phyloP scores from a whole-genome alignment of 78 protist genomes.

The Emiliania huxleyi region DNA sequence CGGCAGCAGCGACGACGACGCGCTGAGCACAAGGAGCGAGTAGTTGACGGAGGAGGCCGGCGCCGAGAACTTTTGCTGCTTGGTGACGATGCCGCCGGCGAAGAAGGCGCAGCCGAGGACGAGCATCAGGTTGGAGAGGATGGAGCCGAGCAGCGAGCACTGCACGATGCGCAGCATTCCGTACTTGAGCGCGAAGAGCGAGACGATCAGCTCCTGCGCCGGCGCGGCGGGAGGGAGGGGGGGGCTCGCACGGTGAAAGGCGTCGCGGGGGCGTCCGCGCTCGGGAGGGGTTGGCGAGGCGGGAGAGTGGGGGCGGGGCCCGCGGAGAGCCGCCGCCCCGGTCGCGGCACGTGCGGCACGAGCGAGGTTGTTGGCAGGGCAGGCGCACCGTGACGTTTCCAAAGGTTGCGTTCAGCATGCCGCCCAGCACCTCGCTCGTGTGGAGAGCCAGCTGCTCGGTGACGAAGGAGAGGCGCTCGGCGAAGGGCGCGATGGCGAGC shows the following conservation, averaged over 20 bases:
- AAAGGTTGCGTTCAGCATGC: conserved; percentile 63
- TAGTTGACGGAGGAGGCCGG: not conserved
- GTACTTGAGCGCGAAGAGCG: conserved; percentile 32
- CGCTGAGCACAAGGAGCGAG: conserved; percentile 30
- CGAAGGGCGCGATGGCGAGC: conserved; percentile 38
- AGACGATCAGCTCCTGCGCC: conserved; percentile 55
- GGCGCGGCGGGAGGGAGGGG: too few species aligned
- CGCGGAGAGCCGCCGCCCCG: too few species aligned
- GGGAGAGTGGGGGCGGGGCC: too few species aligned
- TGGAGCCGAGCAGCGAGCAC: conserved; percentile 57
- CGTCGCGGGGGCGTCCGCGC: too few species aligned
- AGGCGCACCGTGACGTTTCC: conserved; percentile 61
- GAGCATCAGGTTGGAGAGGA: conserved; percentile 55
- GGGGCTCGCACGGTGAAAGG: too few species aligned
- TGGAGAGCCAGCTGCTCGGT: conserved; percentile 55
- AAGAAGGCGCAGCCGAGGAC: conserved; percentile 59
- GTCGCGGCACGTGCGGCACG: too few species aligned
- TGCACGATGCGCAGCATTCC: conserved; percentile 51
- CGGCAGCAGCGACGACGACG: conserved; percentile 22
- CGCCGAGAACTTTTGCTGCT: conserved; percentile 14
- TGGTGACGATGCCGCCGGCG: conserved; percentile 25
- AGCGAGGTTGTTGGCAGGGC: too few species aligned
- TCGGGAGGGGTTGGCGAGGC: too few species aligned
- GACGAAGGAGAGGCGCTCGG: conserved; percentile 41
- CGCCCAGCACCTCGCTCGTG: conserved; percentile 47